Percentiles rank a stretch among this genome's conserved stretches.
Conservation (phyloP, 2,329 filamentous ascomycete genomes). For the Talaromyces piceae region DNA sequence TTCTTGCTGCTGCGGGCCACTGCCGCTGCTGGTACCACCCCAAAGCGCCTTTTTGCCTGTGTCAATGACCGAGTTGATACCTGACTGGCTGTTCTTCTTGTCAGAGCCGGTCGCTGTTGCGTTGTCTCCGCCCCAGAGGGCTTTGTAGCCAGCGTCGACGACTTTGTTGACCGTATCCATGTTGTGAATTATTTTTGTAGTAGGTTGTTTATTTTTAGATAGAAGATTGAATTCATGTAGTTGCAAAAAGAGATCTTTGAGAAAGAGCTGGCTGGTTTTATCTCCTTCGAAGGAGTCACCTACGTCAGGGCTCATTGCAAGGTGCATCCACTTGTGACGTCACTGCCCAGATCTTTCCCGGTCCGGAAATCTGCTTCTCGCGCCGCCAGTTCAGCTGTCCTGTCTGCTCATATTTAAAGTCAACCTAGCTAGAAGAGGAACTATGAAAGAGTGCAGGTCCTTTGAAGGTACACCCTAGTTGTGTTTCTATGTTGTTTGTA, state of each 20-base stretch:
- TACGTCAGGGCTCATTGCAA: constrained; percentile 6
- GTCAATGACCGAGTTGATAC: constrained; percentile 38
- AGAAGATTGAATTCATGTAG: background rate
- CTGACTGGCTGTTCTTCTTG: background rate
- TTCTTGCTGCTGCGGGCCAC: constrained; percentile 15
- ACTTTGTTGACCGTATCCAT: constrained; percentile 60
- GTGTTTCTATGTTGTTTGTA: too few relatives aligned
- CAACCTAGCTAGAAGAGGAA: too few relatives aligned
- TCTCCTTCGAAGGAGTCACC: background rate
- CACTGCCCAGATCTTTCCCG: constrained; percentile 8
- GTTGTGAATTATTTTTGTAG: background rate
- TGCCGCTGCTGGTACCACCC: constrained; percentile 25
- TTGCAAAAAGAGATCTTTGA: background rate
- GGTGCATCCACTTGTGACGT: constrained; percentile 6
- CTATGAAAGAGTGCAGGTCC: too few relatives aligned
- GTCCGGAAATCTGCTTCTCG: constrained; percentile 5
- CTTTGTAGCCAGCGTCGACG: constrained; percentile 40
- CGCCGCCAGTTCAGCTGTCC: background rate
- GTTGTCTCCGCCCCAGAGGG: constrained; percentile 9
- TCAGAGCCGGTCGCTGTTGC: background rate
- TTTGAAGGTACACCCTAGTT: too few relatives aligned
- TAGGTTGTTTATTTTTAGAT: background rate
- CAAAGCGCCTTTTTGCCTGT: constrained; percentile 45
- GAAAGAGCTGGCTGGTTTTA: background rate
- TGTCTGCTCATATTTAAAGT: too few relatives aligned